These are phyloP conservation scores for Phaeolepiota aurea DNA, from an alignment of 768 basidiomycete genomes.

Conservation along the genomic window DNA sequence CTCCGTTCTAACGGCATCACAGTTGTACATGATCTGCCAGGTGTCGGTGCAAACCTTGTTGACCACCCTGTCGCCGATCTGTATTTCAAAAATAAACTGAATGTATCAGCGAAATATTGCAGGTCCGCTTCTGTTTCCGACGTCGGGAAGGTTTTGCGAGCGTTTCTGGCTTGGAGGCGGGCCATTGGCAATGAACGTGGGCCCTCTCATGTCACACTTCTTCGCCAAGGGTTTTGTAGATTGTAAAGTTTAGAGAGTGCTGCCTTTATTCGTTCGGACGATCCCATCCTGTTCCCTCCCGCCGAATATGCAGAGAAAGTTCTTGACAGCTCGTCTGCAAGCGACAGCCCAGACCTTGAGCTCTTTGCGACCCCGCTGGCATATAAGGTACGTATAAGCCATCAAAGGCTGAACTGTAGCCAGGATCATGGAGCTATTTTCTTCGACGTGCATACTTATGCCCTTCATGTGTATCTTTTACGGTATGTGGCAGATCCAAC, in stretches of 20 bases:
- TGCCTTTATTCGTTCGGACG: conserved; percentile 51
- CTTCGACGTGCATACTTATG: conserved; percentile 18
- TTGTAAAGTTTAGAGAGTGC: conserved; percentile 38
- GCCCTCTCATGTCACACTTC: conserved; percentile 3
- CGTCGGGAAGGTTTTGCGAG: too few relatives aligned
- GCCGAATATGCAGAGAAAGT: conserved; percentile 25
- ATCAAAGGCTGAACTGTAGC: too few relatives aligned
- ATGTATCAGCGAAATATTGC: conserved; percentile 33
- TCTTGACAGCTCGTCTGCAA: conserved; percentile 35
- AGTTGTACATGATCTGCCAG: conserved; percentile 54
- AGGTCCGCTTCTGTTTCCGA: too few relatives aligned
- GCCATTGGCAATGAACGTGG: conserved; percentile 50
- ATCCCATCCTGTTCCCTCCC: conserved; percentile 38
- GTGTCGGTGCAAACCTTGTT: conserved; percentile 65
- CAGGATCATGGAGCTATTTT: too few relatives aligned
- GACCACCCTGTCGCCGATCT: conserved; percentile 63
- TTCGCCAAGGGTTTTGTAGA: not conserved
- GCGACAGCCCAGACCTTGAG: conserved; percentile 41
- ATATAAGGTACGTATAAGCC: conserved; percentile 21
- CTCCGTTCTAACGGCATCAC: conserved; percentile 48
- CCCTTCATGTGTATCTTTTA: too few relatives aligned
- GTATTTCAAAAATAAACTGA: conserved; percentile 43
- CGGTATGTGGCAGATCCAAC: too few relatives aligned
- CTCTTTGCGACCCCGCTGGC: conserved; percentile 34
- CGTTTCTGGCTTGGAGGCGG: conserved; percentile 44